Percentiles rank a stretch among this genome's conserved stretches.
Conservation (phyloP, 176 grass and related monocot species). For the Canna indica region DNA sequence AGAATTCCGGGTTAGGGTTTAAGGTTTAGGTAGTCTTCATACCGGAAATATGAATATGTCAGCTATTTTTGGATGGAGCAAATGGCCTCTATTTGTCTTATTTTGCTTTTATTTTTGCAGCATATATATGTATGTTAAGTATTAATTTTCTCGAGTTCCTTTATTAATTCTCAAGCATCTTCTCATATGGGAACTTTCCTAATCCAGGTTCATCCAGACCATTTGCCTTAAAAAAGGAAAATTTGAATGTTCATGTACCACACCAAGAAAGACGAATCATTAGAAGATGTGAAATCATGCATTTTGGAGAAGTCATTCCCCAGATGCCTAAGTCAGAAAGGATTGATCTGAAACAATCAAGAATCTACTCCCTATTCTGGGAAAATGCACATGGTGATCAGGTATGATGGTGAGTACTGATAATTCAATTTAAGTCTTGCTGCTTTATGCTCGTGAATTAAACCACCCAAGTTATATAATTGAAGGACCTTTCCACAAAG, state of each 20-base stretch:
- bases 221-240: constrained; percentile 5
- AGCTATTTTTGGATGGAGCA: neutral
- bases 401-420: constrained; percentile 16
- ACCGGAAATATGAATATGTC: too few species aligned
- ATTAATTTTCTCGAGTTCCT: neutral
- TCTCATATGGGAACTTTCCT: neutral
- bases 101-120: neutral
- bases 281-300: neutral
- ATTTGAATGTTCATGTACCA: constrained; percentile 3
- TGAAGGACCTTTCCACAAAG: neutral
- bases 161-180: neutral
- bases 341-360: neutral
- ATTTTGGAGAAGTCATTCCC: neutral
- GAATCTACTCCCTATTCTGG: neutral
- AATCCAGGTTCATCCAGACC: neutral
- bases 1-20: neutral
- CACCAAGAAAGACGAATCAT: neutral
- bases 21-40: neutral
- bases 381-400: constrained; percentile 3
- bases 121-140: neutral
- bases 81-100: neutral
- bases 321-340: neutral
- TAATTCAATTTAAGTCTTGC: neutral
- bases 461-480: neutral
- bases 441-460: neutral